Evolutionary conservation across 164 flowering plant species (phyloP), one percentile per base, ranked within the genome.

Genomic region (Vitis amurensis): DNA sequence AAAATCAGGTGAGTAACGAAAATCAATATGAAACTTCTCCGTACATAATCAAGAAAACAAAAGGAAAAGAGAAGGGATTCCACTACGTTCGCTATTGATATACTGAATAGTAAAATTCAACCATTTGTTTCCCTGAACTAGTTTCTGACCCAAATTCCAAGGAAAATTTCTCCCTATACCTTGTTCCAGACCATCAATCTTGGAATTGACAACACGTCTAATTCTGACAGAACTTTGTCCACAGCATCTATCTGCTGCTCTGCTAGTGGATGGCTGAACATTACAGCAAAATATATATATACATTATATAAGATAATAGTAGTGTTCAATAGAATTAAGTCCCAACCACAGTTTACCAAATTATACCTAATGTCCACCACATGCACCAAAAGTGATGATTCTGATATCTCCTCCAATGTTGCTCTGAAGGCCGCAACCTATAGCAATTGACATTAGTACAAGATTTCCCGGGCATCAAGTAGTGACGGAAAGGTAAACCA

Each of bases 351-450:
- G 68, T 7, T 55, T 62, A 53, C 50, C 13, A 68, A 53, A 71
- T 47, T 64, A 63, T 84, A 92, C 98, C 98, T 94, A 71, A 92
- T 91, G 73, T 92, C 97, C 70, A 92, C 93, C 74, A 94, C 97
- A 85, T 94, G 98, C 72, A 94, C 98, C 79, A 94, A 81, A 74
- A 94, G 89, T 50, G 97, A 88, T 10, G 98, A 94, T 75, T 94
- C 97, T 47, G 97, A 78, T 75, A 94, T 92, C 82, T 94, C 98
- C 76, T 94, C 98, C 72, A 94, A 65, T 52, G 98, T 94, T 73
- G 97, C 98, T 76, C 97, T 85, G 79, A 94, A 94, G 66, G 98
- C 97, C 78, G 98, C 98, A 76, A 94, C 92, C 97, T 94, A 37
- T 37, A 37, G 44, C 1, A 37, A 37, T 37, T 6, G 7, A 37